Evolutionary conservation across 257 asterid species (phyloP).

Genomic region (Haberlea rhodopensis): DNA sequence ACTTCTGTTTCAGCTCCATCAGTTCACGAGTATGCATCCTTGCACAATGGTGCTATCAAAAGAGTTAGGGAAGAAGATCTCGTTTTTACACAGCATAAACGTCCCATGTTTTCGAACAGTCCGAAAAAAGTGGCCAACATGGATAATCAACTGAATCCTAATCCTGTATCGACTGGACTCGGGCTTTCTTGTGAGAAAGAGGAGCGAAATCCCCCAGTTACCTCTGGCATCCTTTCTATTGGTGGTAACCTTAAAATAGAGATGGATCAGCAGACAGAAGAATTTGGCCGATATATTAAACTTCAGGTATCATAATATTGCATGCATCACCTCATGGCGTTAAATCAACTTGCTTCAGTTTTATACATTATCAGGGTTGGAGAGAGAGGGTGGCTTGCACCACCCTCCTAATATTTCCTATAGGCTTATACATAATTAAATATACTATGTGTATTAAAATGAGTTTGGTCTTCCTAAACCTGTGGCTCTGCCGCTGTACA

Average conservation of each 20-base stretch:
- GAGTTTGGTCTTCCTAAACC: neutral
- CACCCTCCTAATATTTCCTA: too few species aligned
- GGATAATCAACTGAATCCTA: slow-evolving; percentile 50
- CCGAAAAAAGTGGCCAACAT: slow-evolving; percentile 36
- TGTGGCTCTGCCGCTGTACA: neutral
- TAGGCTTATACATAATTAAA: too few species aligned
- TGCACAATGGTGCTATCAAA: slow-evolving; percentile 36
- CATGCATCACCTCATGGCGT: neutral
- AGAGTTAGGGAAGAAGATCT: slow-evolving; percentile 46
- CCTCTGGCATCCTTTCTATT: slow-evolving; percentile 45
- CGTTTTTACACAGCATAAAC: slow-evolving; percentile 46
- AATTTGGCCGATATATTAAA: slow-evolving; percentile 45
- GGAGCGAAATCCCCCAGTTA: slow-evolving; percentile 46
- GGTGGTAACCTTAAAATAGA: slow-evolving; percentile 45
- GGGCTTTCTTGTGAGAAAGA: slow-evolving; percentile 61
- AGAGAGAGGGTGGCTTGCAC: too few species aligned
- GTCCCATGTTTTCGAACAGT: slow-evolving; percentile 44
- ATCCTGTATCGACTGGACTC: slow-evolving; percentile 66
- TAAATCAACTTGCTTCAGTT: neutral
- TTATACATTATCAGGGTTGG: neutral
- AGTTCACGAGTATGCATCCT: slow-evolving; percentile 36
- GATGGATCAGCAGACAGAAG: slow-evolving; percentile 55
- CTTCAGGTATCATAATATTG: slow-evolving; percentile 50
- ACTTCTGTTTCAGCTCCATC: slow-evolving; percentile 45
- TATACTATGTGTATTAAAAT: neutral